A percentile compares a stretch with the other conserved stretches of the same genome.
Evolutionary conservation across 306 rosid genomes (phyloP).

Genomic region (Prunus mume): DNA sequence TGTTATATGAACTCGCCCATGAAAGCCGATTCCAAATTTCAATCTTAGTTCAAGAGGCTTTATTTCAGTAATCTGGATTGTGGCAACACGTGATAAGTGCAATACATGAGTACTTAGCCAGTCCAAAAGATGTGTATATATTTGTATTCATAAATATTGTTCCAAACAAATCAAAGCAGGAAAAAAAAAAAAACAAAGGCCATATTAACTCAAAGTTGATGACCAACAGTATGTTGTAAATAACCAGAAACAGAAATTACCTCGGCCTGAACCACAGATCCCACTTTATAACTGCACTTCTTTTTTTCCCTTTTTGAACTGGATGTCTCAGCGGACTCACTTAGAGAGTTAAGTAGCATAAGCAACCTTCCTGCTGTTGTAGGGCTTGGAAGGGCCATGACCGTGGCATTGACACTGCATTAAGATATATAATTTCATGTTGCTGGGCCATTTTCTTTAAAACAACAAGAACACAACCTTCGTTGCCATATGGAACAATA

Average conservation of each 20-base stretch:
- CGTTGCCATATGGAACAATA: background rate
- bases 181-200: constrained; percentile 11
- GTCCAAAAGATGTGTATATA: background rate
- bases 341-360: constrained; percentile 48
- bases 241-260: constrained; percentile 28
- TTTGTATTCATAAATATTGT: background rate
- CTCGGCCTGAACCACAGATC: constrained; percentile 92
- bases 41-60: constrained; percentile 70
- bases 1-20: constrained; percentile 78
- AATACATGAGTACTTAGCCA: constrained; percentile 15
- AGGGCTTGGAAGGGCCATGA: constrained; percentile 74
- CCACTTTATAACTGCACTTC: constrained; percentile 66
- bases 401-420: constrained; percentile 68
- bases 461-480: background rate
- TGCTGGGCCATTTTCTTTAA: background rate
- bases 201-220: background rate
- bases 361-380: constrained; percentile 73
- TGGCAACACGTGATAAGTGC: constrained; percentile 8
- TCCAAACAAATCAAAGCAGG: background rate
- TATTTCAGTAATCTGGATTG: constrained; percentile 74
- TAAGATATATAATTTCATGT: constrained; percentile 25
- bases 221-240: background rate
- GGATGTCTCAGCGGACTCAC: constrained; percentile 50
- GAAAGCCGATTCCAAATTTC: constrained; percentile 76
- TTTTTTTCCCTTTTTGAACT: constrained; percentile 74